These are phyloP conservation scores for Ramichloridium luteum DNA, from an alignment of 2,329 filamentous ascomycete genomes.

Conservation along the genomic window DNA sequence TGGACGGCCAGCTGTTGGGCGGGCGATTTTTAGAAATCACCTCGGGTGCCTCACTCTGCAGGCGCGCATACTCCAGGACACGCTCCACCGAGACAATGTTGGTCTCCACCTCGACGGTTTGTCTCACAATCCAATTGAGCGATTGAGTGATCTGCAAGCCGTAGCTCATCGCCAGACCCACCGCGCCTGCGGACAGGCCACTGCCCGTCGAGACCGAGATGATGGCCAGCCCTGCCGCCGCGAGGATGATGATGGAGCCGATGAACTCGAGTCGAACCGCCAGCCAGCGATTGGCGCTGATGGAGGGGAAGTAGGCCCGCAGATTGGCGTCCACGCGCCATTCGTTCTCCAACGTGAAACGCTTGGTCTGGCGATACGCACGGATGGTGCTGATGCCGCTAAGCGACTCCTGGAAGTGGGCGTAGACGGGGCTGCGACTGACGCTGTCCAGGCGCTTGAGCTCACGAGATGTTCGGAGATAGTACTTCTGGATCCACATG, in stretches of 20 bases:
- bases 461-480: slow-evolving; percentile 88
- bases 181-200: slow-evolving; percentile 55
- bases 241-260: slow-evolving; percentile 83
- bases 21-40: slow-evolving; percentile 80
- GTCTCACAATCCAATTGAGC: slow-evolving; percentile 96
- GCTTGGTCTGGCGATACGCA: slow-evolving; percentile 76
- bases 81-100: slow-evolving; percentile 98
- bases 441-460: slow-evolving; percentile 92
- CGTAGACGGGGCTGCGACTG: slow-evolving; percentile 89
- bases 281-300: slow-evolving; percentile 82
- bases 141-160: slow-evolving; percentile 94
- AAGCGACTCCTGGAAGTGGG: slow-evolving; percentile 95
- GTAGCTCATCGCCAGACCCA: slow-evolving; percentile 94
- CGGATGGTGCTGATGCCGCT: slow-evolving; percentile 91
- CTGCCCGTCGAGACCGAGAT: slow-evolving; percentile 61
- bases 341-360: slow-evolving; percentile 89
- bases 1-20: slow-evolving; percentile 78
- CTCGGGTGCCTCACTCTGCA: slow-evolving; percentile 89
- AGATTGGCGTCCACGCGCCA: slow-evolving; percentile 94
- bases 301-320: slow-evolving; percentile 87
- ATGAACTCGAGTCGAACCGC: slow-evolving; percentile 92
- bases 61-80: slow-evolving; percentile 82
- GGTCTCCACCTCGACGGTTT: slow-evolving; percentile 99
- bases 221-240: slow-evolving; percentile 70
- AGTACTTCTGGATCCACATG: slow-evolving; percentile 91